Base-by-base conservation (phyloP, 192 early-diverging fungal species). In the Podila epicladia region DNA sequence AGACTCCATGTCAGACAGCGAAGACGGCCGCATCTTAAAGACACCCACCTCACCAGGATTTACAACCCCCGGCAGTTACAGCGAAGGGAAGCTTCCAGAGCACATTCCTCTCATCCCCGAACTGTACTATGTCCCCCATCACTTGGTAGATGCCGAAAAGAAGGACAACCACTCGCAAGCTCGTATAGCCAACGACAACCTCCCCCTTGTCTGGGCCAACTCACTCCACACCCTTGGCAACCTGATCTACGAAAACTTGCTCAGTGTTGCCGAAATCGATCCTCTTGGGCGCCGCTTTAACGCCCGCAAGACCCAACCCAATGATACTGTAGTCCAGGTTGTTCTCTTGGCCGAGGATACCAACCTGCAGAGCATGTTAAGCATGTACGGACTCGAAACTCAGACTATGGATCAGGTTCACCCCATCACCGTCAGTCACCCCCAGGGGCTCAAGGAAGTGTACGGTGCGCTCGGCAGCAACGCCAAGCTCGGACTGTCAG, bases 181-280 rank as follows among this genome's bases (percentile, higher is more conserved):
- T 12, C 84, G 94, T 32, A 73, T 92, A 41, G 90, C 94, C 4
- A 93, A 93, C 73, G 93, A 95, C 70, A 95, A 95, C 80, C 83
- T 95, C 4, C 94, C 94, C 4, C 78, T 95, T 13, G 94, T 95
- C 0, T 95, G 94, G 94, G 91, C 94, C 9, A 91, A 94, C 68
- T 93, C 91, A 5, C 87, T 95, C 20, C 93, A 90, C 71, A 87
- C 93, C 31, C 83, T 95, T 11, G 93, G 93, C 15, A 87, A 87
- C 58, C 77, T 95, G 66, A 89, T 95, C 26, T 84, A 90, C 65
- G 94, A 95, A 45, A 87, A 92, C 32, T 80, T 94, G 6, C 73
- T 95, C 37, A 88, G 88, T 7, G 82, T 90, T 9, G 92, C 93
- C 31, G 94, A 95, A 58, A 71, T 95, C 29, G 94, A 95, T 74